Evolutionary conservation across 1,284 basidiomycete species (phyloP), one percentile per base, ranked within the genome.

Genomic region (Trametes sp.): DNA sequence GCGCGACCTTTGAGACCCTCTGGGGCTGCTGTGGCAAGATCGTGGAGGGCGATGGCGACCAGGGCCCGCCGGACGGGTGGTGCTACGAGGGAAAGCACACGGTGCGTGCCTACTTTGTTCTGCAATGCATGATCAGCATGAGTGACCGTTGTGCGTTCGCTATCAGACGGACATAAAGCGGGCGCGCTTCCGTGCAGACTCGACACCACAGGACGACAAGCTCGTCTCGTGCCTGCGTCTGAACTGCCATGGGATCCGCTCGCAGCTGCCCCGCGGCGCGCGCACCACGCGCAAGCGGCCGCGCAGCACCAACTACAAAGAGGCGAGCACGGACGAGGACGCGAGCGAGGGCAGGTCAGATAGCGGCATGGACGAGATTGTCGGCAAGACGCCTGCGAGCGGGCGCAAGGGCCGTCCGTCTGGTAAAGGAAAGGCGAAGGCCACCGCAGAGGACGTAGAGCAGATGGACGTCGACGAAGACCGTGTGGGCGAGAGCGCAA

Each of bases 61-160:
- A 88, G 76, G 90, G 90, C 0, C 91, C 90, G 2, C 91, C 90
- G 2, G 90, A 92, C 72, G 90, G 90, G 0, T 93, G 89, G 89
- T 93, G 90, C 69, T 93, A 91, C 67, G 90, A 93, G 74, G 91
- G 90, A 4, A 84, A 82, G 71, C 91, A 93, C 72, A 92, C 90
- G 11, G 89, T 89, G 59, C 64, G 86, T 80, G 4, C 23, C 9
- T 4, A 11, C n/a, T 41, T 45, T 52, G 14, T 50, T 9, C 41
- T 11, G 29, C 7, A 2, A 2, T 23, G 16, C 45, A 10, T 7
- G 14, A 2, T 1, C 13, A 2, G 9, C 6, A 14, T n/a, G 23
- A 50, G 9, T 53, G 33, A 28, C 1, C 35, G 21, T 41, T 16
- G 2, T 23, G 7, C 14, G 2, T 19, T 6, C 21, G 6, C 7